Evolutionary conservation across 2,329 filamentous ascomycete genomes (phyloP).

Genomic region (Neodidymelliopsis sp.): DNA sequence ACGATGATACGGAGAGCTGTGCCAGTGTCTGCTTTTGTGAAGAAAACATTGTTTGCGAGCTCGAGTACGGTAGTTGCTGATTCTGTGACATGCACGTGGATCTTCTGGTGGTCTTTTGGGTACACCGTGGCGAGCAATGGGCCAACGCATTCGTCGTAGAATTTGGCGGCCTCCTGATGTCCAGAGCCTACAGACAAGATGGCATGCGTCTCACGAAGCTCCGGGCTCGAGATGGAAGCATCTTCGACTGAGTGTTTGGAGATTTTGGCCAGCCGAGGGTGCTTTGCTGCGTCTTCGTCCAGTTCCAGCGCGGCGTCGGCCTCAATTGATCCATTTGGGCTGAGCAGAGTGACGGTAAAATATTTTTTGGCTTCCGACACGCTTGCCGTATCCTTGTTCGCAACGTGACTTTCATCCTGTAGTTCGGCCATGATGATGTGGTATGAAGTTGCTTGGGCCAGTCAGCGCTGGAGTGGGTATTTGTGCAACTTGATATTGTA

Average conservation of each 20-base stretch:
- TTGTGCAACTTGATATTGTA: neutral
- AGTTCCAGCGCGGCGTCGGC: slow-evolving; percentile 18
- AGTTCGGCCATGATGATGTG: slow-evolving; percentile 10
- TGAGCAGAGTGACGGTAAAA: slow-evolving; percentile 17
- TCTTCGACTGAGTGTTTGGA: slow-evolving; percentile 17
- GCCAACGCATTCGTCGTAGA: slow-evolving; percentile 49
- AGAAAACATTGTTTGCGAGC: slow-evolving; percentile 62
- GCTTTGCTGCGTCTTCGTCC: slow-evolving; percentile 21
- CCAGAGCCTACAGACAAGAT: slow-evolving; percentile 57
- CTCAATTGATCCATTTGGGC: slow-evolving; percentile 13
- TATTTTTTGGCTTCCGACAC: neutral
- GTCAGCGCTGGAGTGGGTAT: neutral
- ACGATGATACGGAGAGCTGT: slow-evolving; percentile 66
- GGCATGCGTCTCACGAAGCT: slow-evolving; percentile 48
- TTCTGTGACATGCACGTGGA: slow-evolving; percentile 68
- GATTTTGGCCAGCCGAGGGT: slow-evolving; percentile 29
- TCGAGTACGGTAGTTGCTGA: slow-evolving; percentile 69
- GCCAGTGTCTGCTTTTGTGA: slow-evolving; percentile 59
- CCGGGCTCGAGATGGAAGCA: slow-evolving; percentile 3
- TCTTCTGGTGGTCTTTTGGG: slow-evolving; percentile 45
- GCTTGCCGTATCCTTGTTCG: slow-evolving; percentile 3
- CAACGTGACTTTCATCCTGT: neutral
- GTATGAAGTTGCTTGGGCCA: neutral
- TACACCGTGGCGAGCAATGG: slow-evolving; percentile 55
- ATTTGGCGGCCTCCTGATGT: slow-evolving; percentile 48